phyloP scores from a whole-genome alignment of 805 yeast species.

The Kuraishia hungarica region DNA sequence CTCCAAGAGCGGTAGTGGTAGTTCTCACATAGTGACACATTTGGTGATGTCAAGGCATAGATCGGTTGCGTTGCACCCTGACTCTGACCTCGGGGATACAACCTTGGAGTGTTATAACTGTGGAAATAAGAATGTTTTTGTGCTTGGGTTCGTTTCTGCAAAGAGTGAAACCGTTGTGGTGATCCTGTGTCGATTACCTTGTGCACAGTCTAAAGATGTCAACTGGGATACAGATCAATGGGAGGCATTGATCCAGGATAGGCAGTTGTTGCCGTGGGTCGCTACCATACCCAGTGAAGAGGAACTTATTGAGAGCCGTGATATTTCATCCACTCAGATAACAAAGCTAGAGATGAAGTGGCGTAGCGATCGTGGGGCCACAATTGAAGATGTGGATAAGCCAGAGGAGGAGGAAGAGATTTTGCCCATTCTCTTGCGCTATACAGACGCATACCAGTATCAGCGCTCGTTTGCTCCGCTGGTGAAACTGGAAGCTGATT shows the following conservation, averaged over 20 bases:
- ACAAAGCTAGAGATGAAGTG: conserved; percentile 71
- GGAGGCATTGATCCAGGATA: conserved; percentile 78
- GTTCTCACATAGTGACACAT: conserved; percentile 80
- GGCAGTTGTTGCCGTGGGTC: conserved; percentile 76
- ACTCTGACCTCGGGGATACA: conserved; percentile 81
- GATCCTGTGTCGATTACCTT: conserved; percentile 79
- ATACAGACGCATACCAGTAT: conserved; percentile 76
- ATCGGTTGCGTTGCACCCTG: conserved; percentile 64
- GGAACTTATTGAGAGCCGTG: conserved; percentile 43
- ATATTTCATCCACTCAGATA: conserved; percentile 58
- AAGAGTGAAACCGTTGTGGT: conserved; percentile 83
- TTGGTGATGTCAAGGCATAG: conserved; percentile 75
- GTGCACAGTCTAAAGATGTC: conserved; percentile 66
- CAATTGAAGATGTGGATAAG: conserved; percentile 55
- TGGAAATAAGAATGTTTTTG: conserved; percentile 72
- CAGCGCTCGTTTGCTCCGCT: conserved; percentile 81
- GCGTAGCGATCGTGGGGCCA: conserved; percentile 60
- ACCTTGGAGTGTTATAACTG: conserved; percentile 85
- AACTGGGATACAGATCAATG: conserved; percentile 87
- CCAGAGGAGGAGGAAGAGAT: conserved; percentile 49
- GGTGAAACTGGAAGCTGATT: conserved; percentile 73
- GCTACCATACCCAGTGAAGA: conserved; percentile 63
- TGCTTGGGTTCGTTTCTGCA: conserved; percentile 82
- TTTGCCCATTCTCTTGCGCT: conserved; percentile 66
- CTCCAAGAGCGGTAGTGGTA: conserved; percentile 37